phyloP scores from a whole-genome alignment of 148 eudicot species.

The Rhododendron ferrugineum region DNA sequence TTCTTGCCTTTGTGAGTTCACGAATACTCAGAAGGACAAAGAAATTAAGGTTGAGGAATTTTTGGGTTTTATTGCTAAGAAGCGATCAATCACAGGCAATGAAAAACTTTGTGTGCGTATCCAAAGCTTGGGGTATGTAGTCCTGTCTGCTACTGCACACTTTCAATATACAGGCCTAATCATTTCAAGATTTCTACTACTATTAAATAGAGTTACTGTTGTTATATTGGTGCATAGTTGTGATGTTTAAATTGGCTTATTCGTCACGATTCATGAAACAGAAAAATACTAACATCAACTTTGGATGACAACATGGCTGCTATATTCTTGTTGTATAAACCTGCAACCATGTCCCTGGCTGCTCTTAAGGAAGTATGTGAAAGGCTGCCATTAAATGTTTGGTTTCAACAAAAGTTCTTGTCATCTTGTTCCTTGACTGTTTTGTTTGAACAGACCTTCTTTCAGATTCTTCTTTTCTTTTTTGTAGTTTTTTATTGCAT shows the following conservation, averaged over 20 bases:
- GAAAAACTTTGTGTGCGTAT: slow-evolving; percentile 68
- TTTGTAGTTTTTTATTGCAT: not conserved
- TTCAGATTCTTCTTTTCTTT: not conserved
- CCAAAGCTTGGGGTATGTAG: slow-evolving; percentile 80
- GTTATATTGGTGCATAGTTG: not conserved
- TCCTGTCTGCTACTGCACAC: slow-evolving; percentile 6
- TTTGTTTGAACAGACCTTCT: not conserved
- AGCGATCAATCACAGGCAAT: slow-evolving; percentile 39
- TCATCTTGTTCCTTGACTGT: not conserved
- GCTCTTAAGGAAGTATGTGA: not conserved
- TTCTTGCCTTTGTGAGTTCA: slow-evolving; percentile 39
- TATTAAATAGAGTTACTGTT: not conserved
- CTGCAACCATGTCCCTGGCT: not conserved
- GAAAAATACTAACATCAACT: not conserved
- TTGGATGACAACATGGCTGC: not conserved
- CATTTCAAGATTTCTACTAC: not conserved
- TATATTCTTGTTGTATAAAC: not conserved
- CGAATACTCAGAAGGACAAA: slow-evolving; percentile 24
- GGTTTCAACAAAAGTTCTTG: not conserved
- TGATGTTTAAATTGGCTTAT: not conserved
- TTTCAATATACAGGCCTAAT: slow-evolving; percentile 1
- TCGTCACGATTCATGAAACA: not conserved
- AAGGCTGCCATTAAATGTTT: not conserved
- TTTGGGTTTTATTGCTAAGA: slow-evolving; percentile 56
- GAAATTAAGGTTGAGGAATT: slow-evolving; percentile 43